phyloP scores from a whole-genome alignment of 208 protist genomes.

The Crithidia expoeki region DNA sequence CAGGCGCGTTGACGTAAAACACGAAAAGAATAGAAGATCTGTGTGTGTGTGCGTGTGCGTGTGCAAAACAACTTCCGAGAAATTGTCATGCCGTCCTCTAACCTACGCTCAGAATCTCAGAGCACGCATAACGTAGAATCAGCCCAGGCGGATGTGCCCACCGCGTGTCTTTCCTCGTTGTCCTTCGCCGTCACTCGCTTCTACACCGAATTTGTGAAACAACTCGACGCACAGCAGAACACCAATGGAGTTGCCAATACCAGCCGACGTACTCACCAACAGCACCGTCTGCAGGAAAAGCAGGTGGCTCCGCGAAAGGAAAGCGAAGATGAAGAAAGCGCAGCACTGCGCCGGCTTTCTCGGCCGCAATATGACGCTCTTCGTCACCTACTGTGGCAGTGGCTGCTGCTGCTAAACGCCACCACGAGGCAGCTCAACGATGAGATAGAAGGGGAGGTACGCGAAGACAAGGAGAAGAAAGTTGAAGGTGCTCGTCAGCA shows the following conservation, averaged over 20 bases:
- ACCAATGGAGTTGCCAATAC: no score
- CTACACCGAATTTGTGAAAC: slow-evolving; percentile 12
- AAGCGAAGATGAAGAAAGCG: not conserved
- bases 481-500: no score
- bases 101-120: no score
- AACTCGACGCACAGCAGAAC: not conserved
- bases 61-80: not conserved
- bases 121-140: not conserved
- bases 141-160: not conserved
- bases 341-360: slow-evolving; percentile 11
- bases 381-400: slow-evolving; percentile 31
- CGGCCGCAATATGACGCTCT: slow-evolving; percentile 11
- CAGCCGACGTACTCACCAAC: no score
- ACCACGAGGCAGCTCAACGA: not conserved
- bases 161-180: not conserved
- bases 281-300: no score
- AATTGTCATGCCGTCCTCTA: not conserved
- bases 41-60: not conserved
- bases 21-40: no score
- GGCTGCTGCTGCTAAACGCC: slow-evolving; percentile 18
- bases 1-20: no score
- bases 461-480: no score
- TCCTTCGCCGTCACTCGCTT: slow-evolving; percentile 10
- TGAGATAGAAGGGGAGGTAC: no score
- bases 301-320: no score